phyloP scores from a whole-genome alignment of 2,329 filamentous ascomycete species.

The Hypoxylon sp. region DNA sequence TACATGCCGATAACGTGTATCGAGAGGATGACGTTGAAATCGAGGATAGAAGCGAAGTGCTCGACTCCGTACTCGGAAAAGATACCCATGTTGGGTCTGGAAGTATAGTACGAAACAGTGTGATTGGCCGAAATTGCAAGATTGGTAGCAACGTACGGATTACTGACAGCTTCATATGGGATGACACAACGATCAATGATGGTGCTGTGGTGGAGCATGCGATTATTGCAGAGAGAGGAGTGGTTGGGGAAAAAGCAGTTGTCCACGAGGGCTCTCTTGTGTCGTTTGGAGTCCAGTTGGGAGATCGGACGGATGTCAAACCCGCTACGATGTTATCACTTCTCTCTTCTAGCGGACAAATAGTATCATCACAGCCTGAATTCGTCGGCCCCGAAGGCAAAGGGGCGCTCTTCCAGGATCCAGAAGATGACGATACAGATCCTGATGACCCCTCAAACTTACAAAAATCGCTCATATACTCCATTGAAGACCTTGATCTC shows the following conservation, averaged over 20 bases:
- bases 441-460: conserved; percentile 65
- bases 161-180: conserved; percentile 88
- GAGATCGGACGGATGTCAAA: conserved; percentile 69
- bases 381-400: conserved; percentile 67
- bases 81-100: conserved; percentile 82
- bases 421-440: conserved; percentile 65
- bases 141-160: conserved; percentile 89
- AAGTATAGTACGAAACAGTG: conserved; percentile 78
- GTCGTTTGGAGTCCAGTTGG: conserved; percentile 82
- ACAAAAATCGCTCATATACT: conserved; percentile 71
- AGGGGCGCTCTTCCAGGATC: conserved; percentile 64
- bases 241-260: conserved; percentile 78
- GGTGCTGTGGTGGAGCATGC: conserved; percentile 78
- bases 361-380: conserved; percentile 59
- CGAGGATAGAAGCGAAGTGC: conserved; percentile 78
- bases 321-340: conserved; percentile 57
- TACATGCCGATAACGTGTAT: conserved; percentile 78
- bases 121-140: conserved; percentile 86
- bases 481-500: conserved; percentile 66
- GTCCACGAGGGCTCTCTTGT: conserved; percentile 82
- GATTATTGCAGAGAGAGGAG: conserved; percentile 80
- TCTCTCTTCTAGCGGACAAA: conserved; percentile 57
- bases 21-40: conserved; percentile 84
- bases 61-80: conserved; percentile 81
- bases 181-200: conserved; percentile 83